phyloP scores from a whole-genome alignment of 163 green algal species.

The Coccomyxa subellipsoidea region DNA sequence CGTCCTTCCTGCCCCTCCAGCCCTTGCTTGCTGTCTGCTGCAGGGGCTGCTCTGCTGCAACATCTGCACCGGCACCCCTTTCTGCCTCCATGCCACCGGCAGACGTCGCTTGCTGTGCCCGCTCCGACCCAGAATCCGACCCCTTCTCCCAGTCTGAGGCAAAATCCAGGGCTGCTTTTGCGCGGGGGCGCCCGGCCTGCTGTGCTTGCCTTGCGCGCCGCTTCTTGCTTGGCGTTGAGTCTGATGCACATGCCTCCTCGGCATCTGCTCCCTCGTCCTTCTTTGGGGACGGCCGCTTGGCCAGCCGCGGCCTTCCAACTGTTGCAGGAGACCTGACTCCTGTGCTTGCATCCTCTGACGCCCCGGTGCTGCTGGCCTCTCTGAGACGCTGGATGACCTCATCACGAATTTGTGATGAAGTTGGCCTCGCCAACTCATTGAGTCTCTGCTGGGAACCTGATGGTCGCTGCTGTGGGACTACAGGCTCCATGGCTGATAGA shows the following conservation, averaged over 20 bases:
- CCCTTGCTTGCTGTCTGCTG: neutral
- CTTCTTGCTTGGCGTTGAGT: neutral
- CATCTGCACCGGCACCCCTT: neutral
- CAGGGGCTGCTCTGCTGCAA: neutral
- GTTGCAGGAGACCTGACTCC: neutral
- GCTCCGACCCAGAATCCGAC: neutral
- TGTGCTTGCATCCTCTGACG: too few species aligned
- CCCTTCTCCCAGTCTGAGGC: neutral
- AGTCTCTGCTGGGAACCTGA: neutral
- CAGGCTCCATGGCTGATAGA: neutral
- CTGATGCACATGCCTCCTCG: neutral
- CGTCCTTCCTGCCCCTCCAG: neutral
- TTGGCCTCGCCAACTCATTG: neutral
- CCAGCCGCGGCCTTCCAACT: neutral
- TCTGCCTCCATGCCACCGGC: neutral
- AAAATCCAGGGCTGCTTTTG: neutral
- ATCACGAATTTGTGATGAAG: neutral
- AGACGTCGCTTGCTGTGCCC: neutral
- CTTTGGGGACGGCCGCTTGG: neutral
- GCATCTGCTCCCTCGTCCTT: neutral
- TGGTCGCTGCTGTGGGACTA: neutral
- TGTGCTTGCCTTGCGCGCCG: neutral
- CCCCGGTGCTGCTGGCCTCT: neutral
- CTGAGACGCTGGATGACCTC: neutral
- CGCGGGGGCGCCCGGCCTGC: too few species aligned